Base-by-base conservation (phyloP, 2,329 filamentous ascomycete species). In the Cercospora zeina region DNA sequence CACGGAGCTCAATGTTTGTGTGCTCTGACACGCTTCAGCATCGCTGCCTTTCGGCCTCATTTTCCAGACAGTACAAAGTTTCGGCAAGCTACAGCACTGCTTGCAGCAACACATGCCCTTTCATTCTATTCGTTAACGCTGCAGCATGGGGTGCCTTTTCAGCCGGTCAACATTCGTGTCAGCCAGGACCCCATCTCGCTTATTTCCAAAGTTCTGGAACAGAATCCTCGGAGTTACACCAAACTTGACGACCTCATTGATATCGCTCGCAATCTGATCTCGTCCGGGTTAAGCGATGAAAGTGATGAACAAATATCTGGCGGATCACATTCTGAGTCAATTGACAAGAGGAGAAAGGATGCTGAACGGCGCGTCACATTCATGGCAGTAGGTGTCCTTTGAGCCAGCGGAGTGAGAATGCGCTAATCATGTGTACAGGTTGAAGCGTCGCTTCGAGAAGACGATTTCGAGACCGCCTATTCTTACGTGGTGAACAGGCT, bases 401-500 rank as follows among this genome's bases (percentile, higher is more conserved):
- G 16, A 13, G 9, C 16, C 24, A 14, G 45, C 45, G 34, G 10
- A 37, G 4, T n/a, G 47, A 30, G 24, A 6, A 13, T 31, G 13
- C 10, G 27, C 42, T 24, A 33, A 27, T n/a, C 30, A 45, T 11
- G 21, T 13, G 19, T 19, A 16, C 56, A 58, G 56, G 42, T 93
- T 42, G 87, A 91, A 72, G 87, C 89, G 13, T 89, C 90, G 11
- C 80, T 95, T 1, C 81, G 82, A 9, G 89, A 93, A 71, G 87
- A 92, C 65, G 91, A 87, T 72, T 95, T 95, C 64, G 91, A 96
- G 72, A 95, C 90, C 0, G 90, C 90, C 10, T 95, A 93, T 73
- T 93, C 89, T 0, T 93, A 90, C 71, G 87, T 93, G 1, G 84
- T 91, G 51, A 91, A 87, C 71, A 85, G 88, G 21, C 80, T 95